phyloP scores from a whole-genome alignment of 441 rosid species.

The Raphanus hybrid region DNA sequence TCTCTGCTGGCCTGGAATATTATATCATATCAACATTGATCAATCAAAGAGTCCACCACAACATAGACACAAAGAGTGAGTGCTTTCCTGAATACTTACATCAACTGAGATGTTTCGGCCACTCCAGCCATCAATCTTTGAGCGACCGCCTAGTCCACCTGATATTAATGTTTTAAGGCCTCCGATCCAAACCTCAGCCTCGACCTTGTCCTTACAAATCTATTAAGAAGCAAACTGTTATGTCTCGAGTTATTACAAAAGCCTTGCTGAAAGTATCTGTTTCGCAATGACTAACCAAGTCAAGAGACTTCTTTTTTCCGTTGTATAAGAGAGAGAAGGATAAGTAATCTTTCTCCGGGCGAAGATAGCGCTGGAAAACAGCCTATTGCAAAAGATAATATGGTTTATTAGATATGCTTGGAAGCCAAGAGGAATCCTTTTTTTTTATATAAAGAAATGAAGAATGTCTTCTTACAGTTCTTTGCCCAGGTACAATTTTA shows the following conservation, averaged over 20 bases:
- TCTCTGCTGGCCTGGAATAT: constrained; percentile 84
- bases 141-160: constrained; percentile 81
- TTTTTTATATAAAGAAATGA: background rate
- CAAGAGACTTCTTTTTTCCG: constrained; percentile 85
- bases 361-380: constrained; percentile 83
- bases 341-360: constrained; percentile 86
- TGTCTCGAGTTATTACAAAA: constrained; percentile 29
- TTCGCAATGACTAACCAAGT: constrained; percentile 74
- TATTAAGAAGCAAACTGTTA: constrained; percentile 45
- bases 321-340: constrained; percentile 90
- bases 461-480: constrained; percentile 77
- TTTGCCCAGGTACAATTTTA: constrained; percentile 91
- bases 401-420: background rate
- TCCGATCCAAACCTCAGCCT: constrained; percentile 90
- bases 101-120: constrained; percentile 83
- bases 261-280: background rate
- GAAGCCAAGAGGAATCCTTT: background rate
- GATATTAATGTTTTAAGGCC: constrained; percentile 77
- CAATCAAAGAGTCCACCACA: constrained; percentile 1
- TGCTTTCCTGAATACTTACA: constrained; percentile 53
- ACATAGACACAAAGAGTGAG: constrained; percentile 8
- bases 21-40: too few relatives aligned
- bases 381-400: constrained; percentile 52
- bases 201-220: constrained; percentile 96
- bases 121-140: constrained; percentile 95